phyloP scores from a whole-genome alignment of 1,139 yeast genomes.

The Sugiyamaella sp. region DNA sequence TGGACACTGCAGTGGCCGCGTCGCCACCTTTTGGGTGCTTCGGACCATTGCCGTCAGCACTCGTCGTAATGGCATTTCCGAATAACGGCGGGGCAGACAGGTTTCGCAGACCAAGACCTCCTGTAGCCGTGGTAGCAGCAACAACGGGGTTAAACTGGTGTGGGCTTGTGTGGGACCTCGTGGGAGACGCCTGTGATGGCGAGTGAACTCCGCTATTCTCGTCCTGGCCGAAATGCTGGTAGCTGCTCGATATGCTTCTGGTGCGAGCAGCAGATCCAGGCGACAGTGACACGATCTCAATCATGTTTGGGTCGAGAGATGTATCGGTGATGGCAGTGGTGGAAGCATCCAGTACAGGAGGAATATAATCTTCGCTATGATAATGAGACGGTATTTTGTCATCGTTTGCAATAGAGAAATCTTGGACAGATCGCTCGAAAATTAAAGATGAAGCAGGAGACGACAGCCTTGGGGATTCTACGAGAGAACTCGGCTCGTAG shows the following conservation, averaged over 20 bases:
- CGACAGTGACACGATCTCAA: conserved; percentile 66
- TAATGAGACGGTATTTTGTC: conserved; percentile 45
- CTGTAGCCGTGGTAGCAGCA: neutral
- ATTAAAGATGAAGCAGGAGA: conserved; percentile 44
- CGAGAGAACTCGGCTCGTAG: conserved; percentile 18
- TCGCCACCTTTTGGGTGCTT: too few species aligned
- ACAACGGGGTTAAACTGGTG: conserved; percentile 6
- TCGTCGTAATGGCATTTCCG: neutral
- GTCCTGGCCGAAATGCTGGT: conserved; percentile 7
- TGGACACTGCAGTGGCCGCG: neutral
- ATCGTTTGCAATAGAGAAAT: conserved; percentile 26
- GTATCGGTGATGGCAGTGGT: conserved; percentile 63
- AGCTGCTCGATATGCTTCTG: conserved; percentile 20
- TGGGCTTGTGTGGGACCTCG: neutral
- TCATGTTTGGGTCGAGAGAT: conserved; percentile 61
- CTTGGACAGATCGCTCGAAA: conserved; percentile 48
- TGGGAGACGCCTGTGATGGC: conserved; percentile 14
- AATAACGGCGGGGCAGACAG: conserved; percentile 2
- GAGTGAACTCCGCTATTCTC: conserved; percentile 3
- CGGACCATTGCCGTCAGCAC: neutral
- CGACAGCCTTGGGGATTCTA: conserved; percentile 25
- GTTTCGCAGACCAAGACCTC: conserved; percentile 13
- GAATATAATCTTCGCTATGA: conserved; percentile 69
- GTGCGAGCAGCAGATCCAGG: conserved; percentile 57
- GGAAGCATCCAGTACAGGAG: conserved; percentile 83